phyloP scores from a whole-genome alignment of 1,284 basidiomycete species.

The Heterobasidion occidentale region DNA sequence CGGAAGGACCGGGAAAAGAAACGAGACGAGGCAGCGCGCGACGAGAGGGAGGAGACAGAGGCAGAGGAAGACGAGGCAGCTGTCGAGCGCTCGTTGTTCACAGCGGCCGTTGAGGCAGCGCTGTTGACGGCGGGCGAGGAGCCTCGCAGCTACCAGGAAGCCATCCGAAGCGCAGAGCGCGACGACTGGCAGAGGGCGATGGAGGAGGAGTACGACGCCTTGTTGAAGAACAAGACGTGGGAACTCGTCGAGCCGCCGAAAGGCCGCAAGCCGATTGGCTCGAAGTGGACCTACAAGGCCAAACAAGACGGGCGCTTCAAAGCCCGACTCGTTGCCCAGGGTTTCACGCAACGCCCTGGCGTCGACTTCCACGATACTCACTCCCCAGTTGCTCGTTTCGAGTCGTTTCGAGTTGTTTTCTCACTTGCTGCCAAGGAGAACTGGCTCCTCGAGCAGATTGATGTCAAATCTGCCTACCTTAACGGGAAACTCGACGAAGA shows the following conservation, averaged over 20 bases:
- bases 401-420: constrained; percentile 16
- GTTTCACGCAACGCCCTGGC: constrained; percentile 11
- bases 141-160: not conserved
- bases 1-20: too few species aligned
- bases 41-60: not conserved
- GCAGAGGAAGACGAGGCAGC: not conserved
- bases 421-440: constrained; percentile 15
- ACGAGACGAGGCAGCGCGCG: not conserved
- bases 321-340: constrained; percentile 5
- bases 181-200: not conserved
- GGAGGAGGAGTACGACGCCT: not conserved
- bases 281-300: not conserved
- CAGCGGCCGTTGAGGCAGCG: not conserved
- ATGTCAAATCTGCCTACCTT: constrained; percentile 20
- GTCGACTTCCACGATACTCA: constrained; percentile 22
- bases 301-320: not conserved
- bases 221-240: not conserved
- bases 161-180: not conserved
- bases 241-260: not conserved
- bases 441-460: constrained; percentile 18
- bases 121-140: not conserved
- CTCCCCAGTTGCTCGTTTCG: constrained; percentile 16
- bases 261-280: not conserved
- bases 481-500: constrained; percentile 14
- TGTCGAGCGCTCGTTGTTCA: not conserved